Evolutionary conservation across 768 basidiomycete species (phyloP).

Genomic region (Coprinellus aureogranulatus): DNA sequence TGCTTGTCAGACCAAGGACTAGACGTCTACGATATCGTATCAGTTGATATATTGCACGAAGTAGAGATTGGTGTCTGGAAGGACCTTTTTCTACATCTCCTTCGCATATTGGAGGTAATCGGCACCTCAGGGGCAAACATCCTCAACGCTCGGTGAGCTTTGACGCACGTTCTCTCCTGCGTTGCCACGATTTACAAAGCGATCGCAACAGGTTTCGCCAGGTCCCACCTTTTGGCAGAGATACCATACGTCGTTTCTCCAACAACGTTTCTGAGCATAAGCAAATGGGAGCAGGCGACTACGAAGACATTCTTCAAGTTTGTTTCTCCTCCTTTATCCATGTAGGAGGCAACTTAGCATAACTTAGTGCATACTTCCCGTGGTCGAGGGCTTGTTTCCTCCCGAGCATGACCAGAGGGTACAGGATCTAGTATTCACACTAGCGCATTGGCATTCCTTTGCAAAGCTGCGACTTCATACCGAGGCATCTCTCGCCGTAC

Average conservation of each 20-base stretch:
- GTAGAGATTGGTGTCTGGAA: constrained; percentile 39
- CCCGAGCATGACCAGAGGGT: constrained; percentile 17
- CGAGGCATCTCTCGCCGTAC: constrained; percentile 18
- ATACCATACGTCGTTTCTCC: constrained; percentile 28
- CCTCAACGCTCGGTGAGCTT: not conserved
- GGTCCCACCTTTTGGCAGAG: constrained; percentile 29
- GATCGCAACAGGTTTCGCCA: constrained; percentile 22
- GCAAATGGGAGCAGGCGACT: constrained; percentile 33
- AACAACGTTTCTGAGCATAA: constrained; percentile 33
- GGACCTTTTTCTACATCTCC: constrained; percentile 30
- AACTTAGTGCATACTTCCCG: constrained; percentile 32
- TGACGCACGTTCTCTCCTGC: not conserved
- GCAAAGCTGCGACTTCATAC: constrained; percentile 34
- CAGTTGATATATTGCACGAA: constrained; percentile 38
- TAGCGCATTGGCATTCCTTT: constrained; percentile 32
- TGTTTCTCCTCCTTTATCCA: not conserved
- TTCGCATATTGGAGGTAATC: constrained; percentile 28
- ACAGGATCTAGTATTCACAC: constrained; percentile 22
- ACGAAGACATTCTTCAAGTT: constrained; percentile 39
- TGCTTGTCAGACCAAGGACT: constrained; percentile 16
- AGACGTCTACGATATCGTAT: constrained; percentile 26
- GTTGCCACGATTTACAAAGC: not conserved
- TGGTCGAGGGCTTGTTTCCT: constrained; percentile 34
- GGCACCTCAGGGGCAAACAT: not conserved
- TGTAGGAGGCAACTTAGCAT: not conserved